Conservation (phyloP, 2,329 filamentous ascomycete species). For the Pseudogymnoascus verrucosus region DNA sequence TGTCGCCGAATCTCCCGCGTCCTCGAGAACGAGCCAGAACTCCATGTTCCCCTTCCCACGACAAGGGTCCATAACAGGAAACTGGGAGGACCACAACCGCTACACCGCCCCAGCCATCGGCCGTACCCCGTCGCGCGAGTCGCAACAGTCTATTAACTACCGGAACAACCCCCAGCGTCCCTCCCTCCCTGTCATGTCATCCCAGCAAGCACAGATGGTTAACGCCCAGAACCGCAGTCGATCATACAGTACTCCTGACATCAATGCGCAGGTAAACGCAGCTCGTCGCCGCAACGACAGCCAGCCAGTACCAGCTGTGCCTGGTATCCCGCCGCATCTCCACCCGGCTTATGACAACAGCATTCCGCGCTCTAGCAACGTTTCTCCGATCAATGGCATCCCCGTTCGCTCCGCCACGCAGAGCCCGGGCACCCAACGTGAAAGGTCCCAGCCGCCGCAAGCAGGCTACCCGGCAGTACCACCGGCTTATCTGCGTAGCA, state of each 20-base stretch:
- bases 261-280: conserved; percentile 57
- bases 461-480: conserved; percentile 40
- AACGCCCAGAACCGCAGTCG: conserved; percentile 61
- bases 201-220: conserved; percentile 41
- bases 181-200: conserved; percentile 66
- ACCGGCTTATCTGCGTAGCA: conserved; percentile 29
- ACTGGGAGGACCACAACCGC: conserved; percentile 66
- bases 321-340: conserved; percentile 66
- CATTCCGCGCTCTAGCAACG: conserved; percentile 72
- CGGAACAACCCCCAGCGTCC: conserved; percentile 62
- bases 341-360: conserved; percentile 50
- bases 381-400: conserved; percentile 63
- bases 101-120: conserved; percentile 86
- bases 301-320: conserved; percentile 56
- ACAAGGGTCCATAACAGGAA: conserved; percentile 57
- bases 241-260: conserved; percentile 93
- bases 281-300: conserved; percentile 40
- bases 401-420: conserved; percentile 63
- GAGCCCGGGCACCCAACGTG: conserved; percentile 60
- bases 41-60: conserved; percentile 79
- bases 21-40: conserved; percentile 65
- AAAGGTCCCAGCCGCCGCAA: conserved; percentile 45
- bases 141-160: conserved; percentile 57
- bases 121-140: conserved; percentile 71
- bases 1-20: conserved; percentile 67